Base-by-base conservation (phyloP, 108 stramenopile species). In the Skeletonema grethae region DNA sequence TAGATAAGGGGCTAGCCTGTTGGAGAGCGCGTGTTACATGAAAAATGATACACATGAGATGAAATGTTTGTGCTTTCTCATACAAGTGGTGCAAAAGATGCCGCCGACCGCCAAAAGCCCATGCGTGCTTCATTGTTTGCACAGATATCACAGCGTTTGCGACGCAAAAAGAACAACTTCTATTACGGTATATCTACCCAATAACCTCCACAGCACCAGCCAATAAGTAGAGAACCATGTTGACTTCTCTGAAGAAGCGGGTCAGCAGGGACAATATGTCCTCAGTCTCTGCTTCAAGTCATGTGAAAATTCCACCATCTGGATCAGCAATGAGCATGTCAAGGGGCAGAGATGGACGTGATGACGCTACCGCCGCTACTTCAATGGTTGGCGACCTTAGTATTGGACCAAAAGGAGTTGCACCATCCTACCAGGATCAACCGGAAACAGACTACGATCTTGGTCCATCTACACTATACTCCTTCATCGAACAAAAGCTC, bases 361-460 rank as follows among this genome's bases (percentile, higher is more conserved):
- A 76, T 34, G 76, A 76, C 57, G 68, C 65, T 10, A 36, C 64
- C 31, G 60, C 59, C 43, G 43, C 41, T 59, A 65, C 63, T 41
- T 53, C 45, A 24, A 65, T 73, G 34, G 13, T 34, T 32, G 69
- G 69, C 4, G 67, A 12, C 57, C n/a, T 6, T 22, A 56, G 7
- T 30, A 24, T 35, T 16, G 24, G 7, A 7, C 36, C 22, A 20
- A 57, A 38, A 13, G 29, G 32, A 57, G 67, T 70, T 22, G 71
- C 35, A 8, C 72, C 79, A 20, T 71, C 65, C 53, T 73, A 80
- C 68, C 72, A 72, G 59, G 80, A 86, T 64, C 83, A 84, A 43
- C 81, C 77, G 7, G 94, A 95, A 75, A 84, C 83, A 18, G 89
- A 92, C 69, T 95, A 95, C 69, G 91, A 95, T 62, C 71, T 82